Conservation (phyloP, 306 rosid genomes). For the Cyclanthera cordifolia region DNA sequence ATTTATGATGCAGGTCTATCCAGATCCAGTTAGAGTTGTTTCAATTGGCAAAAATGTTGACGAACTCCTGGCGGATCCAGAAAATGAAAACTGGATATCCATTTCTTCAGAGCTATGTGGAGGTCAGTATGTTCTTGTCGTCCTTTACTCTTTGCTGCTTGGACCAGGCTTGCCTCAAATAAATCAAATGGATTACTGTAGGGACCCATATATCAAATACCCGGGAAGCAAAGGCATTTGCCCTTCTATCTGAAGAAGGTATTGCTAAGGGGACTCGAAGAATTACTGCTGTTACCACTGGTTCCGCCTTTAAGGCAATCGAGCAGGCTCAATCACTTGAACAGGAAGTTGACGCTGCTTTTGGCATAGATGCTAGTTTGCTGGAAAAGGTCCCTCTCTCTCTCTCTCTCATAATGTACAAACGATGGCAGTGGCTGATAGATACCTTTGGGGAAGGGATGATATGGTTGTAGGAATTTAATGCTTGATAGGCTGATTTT, state of each 20-base stretch:
- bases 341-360: constrained; percentile 59
- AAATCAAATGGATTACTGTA: constrained; percentile 22
- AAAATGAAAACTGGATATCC: constrained; percentile 55
- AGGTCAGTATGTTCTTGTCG: constrained; percentile 33
- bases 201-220: constrained; percentile 94
- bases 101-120: constrained; percentile 87
- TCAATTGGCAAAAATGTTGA: constrained; percentile 72
- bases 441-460: not conserved
- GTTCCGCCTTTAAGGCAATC: constrained; percentile 48
- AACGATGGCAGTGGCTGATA: not conserved
- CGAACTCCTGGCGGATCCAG: constrained; percentile 76
- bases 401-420: not conserved
- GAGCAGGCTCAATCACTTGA: constrained; percentile 57
- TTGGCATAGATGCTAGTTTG: constrained; percentile 47
- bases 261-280: constrained; percentile 92
- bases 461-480: not conserved
- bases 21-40: constrained; percentile 94
- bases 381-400: constrained; percentile 64
- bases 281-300: constrained; percentile 90
- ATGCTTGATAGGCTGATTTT: not conserved
- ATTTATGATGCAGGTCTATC: constrained; percentile 72
- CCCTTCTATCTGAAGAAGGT: constrained; percentile 92
- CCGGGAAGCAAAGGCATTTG: constrained; percentile 86
- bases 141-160: constrained; percentile 11
- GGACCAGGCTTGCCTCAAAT: constrained; percentile 16